These are phyloP conservation scores for Aspergillus pseudoviridinutans DNA, from an alignment of 2,329 filamentous ascomycete species.

Conservation along the genomic window DNA sequence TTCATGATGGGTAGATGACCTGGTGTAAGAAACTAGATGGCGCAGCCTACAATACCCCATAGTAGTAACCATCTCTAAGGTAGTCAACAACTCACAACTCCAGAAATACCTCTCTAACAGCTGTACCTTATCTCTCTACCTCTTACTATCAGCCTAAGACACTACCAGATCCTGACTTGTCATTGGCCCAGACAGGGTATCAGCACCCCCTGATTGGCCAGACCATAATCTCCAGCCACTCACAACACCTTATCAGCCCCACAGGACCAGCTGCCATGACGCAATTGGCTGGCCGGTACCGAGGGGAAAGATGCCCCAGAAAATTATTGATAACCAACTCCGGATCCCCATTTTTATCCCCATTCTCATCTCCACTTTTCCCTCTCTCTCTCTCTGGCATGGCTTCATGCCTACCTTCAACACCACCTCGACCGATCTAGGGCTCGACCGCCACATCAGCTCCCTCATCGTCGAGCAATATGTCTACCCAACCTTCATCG, in stretches of 20 bases:
- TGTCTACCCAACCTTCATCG: constrained; percentile 37
- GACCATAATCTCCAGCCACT: neutral
- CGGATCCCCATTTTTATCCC: neutral
- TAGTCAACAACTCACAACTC: too few species aligned
- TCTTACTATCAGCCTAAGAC: too few species aligned
- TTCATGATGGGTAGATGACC: too few species aligned
- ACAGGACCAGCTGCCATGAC: neutral
- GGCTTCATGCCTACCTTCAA: constrained; percentile 10
- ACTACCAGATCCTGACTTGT: too few species aligned
- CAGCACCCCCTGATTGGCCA: neutral
- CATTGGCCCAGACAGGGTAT: neutral
- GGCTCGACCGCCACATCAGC: constrained; percentile 3
- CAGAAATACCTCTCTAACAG: too few species aligned
- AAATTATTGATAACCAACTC: neutral
- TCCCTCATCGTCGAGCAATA: constrained; percentile 17
- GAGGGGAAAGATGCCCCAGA: neutral
- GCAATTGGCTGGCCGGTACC: neutral
- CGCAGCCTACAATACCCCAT: too few species aligned
- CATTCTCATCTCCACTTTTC: neutral
- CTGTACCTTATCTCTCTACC: too few species aligned
- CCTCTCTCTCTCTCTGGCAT: neutral
- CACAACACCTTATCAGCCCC: neutral
- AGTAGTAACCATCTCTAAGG: too few species aligned
- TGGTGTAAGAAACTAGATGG: too few species aligned
- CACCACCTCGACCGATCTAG: constrained; percentile 2